Conservation (phyloP, 164 flowering plant genomes). For the Akebia trifoliata region DNA sequence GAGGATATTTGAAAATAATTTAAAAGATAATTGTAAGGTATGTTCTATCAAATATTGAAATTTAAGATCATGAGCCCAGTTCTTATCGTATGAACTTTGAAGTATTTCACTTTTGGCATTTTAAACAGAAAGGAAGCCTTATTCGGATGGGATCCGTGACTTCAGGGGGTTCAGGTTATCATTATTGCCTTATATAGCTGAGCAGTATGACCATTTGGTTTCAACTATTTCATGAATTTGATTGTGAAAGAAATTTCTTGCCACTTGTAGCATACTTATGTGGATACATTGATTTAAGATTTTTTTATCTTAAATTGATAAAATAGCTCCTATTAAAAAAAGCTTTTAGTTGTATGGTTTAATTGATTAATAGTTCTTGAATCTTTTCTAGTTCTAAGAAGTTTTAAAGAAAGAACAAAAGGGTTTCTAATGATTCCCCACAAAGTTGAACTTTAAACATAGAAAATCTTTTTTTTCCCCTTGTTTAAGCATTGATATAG, state of each 20-base stretch:
- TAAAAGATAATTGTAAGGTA: constrained; percentile 58
- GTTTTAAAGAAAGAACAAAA: too few relatives aligned
- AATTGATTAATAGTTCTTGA: too few relatives aligned
- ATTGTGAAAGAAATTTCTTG: too few relatives aligned
- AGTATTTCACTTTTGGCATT: neutral
- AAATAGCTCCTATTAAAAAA: too few relatives aligned
- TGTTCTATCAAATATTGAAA: constrained; percentile 1
- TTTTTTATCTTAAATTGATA: too few relatives aligned
- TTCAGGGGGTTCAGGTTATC: constrained; percentile 59
- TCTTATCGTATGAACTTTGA: constrained; percentile 2
- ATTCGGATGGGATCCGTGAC: constrained; percentile 64
- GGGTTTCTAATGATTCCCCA: too few relatives aligned
- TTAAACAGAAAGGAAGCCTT: constrained; percentile 49
- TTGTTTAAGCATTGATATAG: neutral
- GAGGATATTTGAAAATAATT: constrained; percentile 39
- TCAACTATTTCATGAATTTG: neutral
- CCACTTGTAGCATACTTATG: too few relatives aligned
- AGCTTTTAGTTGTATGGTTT: too few relatives aligned
- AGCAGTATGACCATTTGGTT: neutral
- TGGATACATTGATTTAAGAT: too few relatives aligned
- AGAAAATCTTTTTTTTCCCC: too few relatives aligned
- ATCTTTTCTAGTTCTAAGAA: too few relatives aligned
- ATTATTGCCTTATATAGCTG: neutral
- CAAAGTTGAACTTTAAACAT: too few relatives aligned
- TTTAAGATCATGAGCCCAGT: constrained; percentile 7